A percentile compares a stretch with the other conserved stretches of the same genome.
Evolutionary conservation across 441 rosid species (phyloP).

Genomic region (Corymbia calophylla): DNA sequence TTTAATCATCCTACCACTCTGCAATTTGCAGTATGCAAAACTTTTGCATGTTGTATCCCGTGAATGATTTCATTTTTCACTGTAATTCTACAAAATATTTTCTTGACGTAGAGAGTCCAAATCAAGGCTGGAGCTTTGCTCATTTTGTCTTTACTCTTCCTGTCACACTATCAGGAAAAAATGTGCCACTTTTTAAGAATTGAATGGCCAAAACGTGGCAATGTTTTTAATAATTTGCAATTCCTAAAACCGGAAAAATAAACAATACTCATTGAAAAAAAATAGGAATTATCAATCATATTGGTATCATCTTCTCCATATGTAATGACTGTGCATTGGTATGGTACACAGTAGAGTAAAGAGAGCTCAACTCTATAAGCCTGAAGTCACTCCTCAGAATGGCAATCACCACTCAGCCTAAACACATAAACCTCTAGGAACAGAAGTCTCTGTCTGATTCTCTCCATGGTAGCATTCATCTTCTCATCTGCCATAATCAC

Average conservation of each 20-base stretch:
- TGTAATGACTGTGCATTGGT: background rate
- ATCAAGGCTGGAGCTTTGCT: background rate
- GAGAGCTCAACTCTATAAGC: background rate
- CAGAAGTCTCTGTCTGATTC: background rate
- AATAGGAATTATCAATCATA: background rate
- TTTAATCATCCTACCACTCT: background rate
- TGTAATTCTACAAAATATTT: background rate
- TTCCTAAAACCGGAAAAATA: background rate
- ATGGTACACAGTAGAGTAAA: background rate
- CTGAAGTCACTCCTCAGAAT: background rate
- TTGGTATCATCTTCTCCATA: background rate
- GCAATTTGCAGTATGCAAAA: background rate
- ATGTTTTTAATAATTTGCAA: too few relatives aligned
- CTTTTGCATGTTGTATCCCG: background rate
- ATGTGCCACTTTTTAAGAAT: background rate
- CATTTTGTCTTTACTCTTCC: background rate
- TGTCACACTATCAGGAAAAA: background rate
- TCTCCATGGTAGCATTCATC: background rate
- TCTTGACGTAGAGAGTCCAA: background rate
- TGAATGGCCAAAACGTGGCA: background rate
- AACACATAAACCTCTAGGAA: background rate
- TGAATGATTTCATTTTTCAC: background rate
- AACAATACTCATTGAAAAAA: background rate
- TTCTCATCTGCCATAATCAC: background rate
- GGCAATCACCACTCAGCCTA: background rate